Evolutionary conservation across 352 stramenopile species (phyloP).

Genomic region (Pythium apleroticum): DNA sequence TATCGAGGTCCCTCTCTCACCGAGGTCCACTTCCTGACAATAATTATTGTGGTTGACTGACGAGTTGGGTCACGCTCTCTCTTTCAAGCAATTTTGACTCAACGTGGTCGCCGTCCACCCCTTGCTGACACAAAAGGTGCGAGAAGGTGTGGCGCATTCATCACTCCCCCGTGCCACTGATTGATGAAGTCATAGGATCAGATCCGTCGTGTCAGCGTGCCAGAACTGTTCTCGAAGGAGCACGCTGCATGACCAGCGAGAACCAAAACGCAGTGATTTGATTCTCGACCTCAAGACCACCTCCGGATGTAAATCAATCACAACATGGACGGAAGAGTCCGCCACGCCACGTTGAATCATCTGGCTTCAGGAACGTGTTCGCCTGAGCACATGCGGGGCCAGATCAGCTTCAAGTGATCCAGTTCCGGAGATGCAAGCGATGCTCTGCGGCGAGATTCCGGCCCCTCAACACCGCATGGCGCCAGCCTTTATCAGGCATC

Average conservation of each 20-base stretch:
- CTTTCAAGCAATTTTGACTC: neutral
- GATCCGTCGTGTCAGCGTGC: neutral
- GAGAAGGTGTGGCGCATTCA: neutral
- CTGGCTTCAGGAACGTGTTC: neutral
- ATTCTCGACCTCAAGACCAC: neutral
- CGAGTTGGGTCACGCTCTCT: neutral
- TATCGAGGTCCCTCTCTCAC: neutral
- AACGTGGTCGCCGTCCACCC: neutral
- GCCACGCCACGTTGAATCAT: constrained; percentile 1
- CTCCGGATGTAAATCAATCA: neutral
- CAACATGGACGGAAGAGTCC: neutral
- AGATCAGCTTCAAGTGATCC: constrained; percentile 2
- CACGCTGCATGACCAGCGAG: neutral
- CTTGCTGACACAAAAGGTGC: neutral
- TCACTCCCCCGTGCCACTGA: neutral
- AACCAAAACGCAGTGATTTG: neutral
- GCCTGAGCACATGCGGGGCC: neutral
- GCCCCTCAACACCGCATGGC: constrained; percentile 19
- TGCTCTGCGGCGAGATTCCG: neutral
- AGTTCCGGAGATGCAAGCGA: constrained; percentile 5
- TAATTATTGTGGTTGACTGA: constrained; percentile 2
- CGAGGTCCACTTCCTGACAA: neutral
- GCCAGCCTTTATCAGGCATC: neutral
- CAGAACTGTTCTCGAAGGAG: neutral
- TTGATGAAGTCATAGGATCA: constrained; percentile 11